Conservation (phyloP, 768 basidiomycete species). For the Boletus pseudopeckii region DNA sequence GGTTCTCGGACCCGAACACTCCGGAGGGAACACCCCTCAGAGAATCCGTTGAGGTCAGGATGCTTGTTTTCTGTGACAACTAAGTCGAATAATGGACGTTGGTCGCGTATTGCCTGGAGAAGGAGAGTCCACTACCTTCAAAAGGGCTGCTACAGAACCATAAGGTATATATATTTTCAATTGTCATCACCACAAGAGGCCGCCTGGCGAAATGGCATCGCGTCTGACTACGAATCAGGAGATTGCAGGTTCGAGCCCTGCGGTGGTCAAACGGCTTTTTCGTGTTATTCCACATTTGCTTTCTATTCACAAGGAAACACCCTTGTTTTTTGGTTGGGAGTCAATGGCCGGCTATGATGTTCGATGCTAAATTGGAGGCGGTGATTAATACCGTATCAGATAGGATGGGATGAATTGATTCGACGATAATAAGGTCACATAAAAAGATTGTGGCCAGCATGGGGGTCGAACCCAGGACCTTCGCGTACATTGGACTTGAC, state of each 20-base stretch:
- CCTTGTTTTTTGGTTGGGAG: background rate
- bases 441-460: slow-evolving; percentile 32
- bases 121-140: background rate
- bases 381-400: background rate
- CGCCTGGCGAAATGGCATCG: slow-evolving; percentile 94
- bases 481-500: slow-evolving; percentile 16
- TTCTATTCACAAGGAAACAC: background rate
- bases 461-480: slow-evolving; percentile 43
- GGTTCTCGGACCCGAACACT: background rate
- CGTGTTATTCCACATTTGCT: background rate
- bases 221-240: slow-evolving; percentile 95
- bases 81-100: background rate
- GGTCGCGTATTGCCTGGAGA: background rate
- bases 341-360: background rate
- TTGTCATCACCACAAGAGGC: slow-evolving; percentile 33
- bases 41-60: background rate
- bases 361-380: background rate
- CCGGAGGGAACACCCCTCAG: background rate
- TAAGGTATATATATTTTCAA: background rate
- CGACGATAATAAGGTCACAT: too few relatives aligned
- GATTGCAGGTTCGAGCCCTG: slow-evolving; percentile 93
- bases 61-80: background rate
- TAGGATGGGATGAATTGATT: background rate
- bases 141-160: background rate
- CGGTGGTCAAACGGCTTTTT: slow-evolving; percentile 55